Base-by-base conservation (phyloP, 1,139 yeast species). In the Geotrichum bryndzae region DNA sequence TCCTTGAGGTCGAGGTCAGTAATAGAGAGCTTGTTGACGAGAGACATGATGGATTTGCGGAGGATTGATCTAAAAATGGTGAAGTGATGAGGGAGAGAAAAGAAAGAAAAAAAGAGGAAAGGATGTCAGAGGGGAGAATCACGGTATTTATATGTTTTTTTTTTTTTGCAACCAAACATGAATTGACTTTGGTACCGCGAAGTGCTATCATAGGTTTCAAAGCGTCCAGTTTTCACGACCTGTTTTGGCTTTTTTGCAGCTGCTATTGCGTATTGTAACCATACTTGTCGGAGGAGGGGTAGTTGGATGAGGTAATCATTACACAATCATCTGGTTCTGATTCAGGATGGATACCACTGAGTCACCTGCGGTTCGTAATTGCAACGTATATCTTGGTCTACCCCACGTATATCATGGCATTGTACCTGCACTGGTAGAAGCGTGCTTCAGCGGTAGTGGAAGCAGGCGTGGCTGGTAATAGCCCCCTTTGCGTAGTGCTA, bases 21-120 rank as follows among this genome's bases (percentile, higher is more conserved):
- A 77, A 92, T 96, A 65, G 96, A 88, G 71, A 92, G 84, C 80
- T 92, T 92, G 78, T 83, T 88, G 64, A 96, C 86, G 76, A 94
- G 85, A 71, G 98, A 92, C 98, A 92, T 90, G 67, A 56, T 70
- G 55, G 18, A 41, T 45, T 38, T n/a, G 11, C 38, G 51, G 55
- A 33, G 31, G 41, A 27, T 27, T 54, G 59, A 48, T 23, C 15
- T 56, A 38, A 48, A 33, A 25, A 35, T 33, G 41, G 18, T 51
- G 61, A 54, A 46, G 48, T 1, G 29, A 27, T 22, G 25, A 11
- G 31, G n/a, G 25, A 23, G 23, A 45, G 58, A 50, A 50, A 38
- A 22, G 35, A 54, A 18, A n/a, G 54, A 38, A 3, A 33, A 33
- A 48, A 22, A 50, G 18, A 23, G 33, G 29, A 45, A 53, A 53